Conservation (phyloP, 2,329 filamentous ascomycete genomes). For the Pyrenophora tritici-repentis region DNA sequence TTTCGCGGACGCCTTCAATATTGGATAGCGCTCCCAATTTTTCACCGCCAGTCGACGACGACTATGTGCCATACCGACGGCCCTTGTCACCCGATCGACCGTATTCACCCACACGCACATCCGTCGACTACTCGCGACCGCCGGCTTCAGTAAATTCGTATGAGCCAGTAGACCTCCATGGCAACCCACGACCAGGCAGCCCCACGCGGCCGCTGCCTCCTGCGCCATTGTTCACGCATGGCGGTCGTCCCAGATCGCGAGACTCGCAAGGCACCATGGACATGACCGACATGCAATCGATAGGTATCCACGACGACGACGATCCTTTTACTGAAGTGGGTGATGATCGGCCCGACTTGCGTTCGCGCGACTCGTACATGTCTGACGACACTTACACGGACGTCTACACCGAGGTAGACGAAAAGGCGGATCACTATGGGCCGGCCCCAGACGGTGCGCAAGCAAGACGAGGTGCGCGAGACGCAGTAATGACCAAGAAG, state of each 20-base stretch:
- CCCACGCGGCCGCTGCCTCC: conserved; percentile 85
- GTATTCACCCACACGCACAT: conserved; percentile 59
- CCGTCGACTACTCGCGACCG: conserved; percentile 70
- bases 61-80: conserved; percentile 64
- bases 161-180: conserved; percentile 87
- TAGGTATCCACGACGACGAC: conserved; percentile 65
- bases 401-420: conserved; percentile 48
- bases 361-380: conserved; percentile 67
- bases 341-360: conserved; percentile 62
- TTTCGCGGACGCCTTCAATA: conserved; percentile 57
- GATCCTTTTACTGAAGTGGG: conserved; percentile 74
- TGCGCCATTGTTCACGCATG: conserved; percentile 77
- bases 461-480: conserved; percentile 81
- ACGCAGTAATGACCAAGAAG: conserved; percentile 87
- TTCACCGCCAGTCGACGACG: conserved; percentile 64
- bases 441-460: conserved; percentile 87
- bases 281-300: conserved; percentile 72
- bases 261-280: conserved; percentile 57
- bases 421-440: conserved; percentile 80
- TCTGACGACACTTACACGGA: conserved; percentile 66
- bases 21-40: conserved; percentile 56
- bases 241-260: conserved; percentile 51
- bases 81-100: conserved; percentile 59
- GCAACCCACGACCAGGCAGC: conserved; percentile 84
- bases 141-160: conserved; percentile 74